Base-by-base conservation (phyloP, 2,329 filamentous ascomycete species). In the Colletotrichum sp. region DNA sequence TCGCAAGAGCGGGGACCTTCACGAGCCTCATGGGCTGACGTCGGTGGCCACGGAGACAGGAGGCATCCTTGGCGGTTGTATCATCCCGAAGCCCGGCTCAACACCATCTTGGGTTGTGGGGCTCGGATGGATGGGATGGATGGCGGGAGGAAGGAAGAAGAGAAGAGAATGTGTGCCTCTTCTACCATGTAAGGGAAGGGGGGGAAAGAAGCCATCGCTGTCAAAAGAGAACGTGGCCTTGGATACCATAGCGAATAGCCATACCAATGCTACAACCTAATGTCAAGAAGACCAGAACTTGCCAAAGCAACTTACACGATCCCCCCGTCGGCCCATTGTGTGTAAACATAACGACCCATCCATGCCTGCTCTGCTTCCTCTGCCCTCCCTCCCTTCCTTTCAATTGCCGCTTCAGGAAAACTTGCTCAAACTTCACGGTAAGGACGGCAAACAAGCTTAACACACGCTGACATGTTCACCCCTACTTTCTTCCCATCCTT, bases 51-150 rank as follows among this genome's bases (percentile, higher is more conserved):
- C 30, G 59, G 57, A 68, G 73, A 73, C 63, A 68, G 63, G 57
- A 64, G 39, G 26, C 70, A 70, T 59, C 64, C 70, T 76, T 60
- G 73, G 34, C 64, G 34, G n/a, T 32, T 76, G 70, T 76, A 73
- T 76, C 73, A 76, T 60, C 70, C 70, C 73, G 73, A 73, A 52
- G 70, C 73, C 44, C 57, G 73, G 26, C 63, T 68, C 70, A 65
- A n/a, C 24, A 68, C 36, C 44, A 44, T 49, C 34, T 72, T 39
- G 70, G 63, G 71, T 68, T 55, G 39, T 59, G 64, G 64, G 57
- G 24, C 49, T 44, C 44, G 57, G 36, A 16, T 55, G 63, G 55
- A 59, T 32, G 63, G 62, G 24, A 57, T 21, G 28, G 63, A 30
- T 18, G n/a, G 62, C 13, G 64, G 57, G 44, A 30, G 13, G 24